A percentile compares a stretch with the other conserved stretches of the same genome.
phyloP scores from a whole-genome alignment of 306 rosid species.

The Sicyos edulis region DNA sequence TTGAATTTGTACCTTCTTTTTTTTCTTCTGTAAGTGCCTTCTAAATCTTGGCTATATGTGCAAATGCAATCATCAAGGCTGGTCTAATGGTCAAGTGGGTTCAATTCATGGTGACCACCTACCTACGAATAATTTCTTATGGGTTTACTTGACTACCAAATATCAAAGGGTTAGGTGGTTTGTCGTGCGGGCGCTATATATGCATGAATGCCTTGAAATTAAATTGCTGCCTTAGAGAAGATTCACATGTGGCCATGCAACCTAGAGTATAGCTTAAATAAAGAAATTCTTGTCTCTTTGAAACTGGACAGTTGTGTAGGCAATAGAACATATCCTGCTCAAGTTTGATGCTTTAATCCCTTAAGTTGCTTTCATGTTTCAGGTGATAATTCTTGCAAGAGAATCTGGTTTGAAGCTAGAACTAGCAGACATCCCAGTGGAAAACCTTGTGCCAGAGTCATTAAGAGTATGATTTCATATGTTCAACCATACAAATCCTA shows the following conservation, averaged over 20 bases:
- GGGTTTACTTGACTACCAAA: no score
- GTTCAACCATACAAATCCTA: conserved; percentile 15
- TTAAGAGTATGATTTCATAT: conserved; percentile 50
- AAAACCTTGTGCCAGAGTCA: conserved; percentile 90
- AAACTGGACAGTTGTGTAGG: no score
- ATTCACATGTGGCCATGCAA: neutral
- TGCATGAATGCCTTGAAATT: no score
- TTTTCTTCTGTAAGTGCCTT: neutral
- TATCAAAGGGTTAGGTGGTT: no score
- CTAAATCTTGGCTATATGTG: neutral
- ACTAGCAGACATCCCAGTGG: conserved; percentile 77
- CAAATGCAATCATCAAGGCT: no score
- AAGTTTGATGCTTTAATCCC: no score
- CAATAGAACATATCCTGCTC: no score
- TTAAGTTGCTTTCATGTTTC: conserved; percentile 25
- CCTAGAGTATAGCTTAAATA: neutral
- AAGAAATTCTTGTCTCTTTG: neutral
- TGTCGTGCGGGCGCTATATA: no score
- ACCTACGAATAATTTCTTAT: no score
- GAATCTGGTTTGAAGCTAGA: conserved; percentile 91
- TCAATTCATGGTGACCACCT: no score
- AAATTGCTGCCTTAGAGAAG: no score
- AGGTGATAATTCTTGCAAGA: conserved; percentile 97
- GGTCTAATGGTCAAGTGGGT: no score
- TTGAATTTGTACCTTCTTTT: neutral